Conservation (phyloP, 2,329 filamentous ascomycete species). For the Microdochium paspali region DNA sequence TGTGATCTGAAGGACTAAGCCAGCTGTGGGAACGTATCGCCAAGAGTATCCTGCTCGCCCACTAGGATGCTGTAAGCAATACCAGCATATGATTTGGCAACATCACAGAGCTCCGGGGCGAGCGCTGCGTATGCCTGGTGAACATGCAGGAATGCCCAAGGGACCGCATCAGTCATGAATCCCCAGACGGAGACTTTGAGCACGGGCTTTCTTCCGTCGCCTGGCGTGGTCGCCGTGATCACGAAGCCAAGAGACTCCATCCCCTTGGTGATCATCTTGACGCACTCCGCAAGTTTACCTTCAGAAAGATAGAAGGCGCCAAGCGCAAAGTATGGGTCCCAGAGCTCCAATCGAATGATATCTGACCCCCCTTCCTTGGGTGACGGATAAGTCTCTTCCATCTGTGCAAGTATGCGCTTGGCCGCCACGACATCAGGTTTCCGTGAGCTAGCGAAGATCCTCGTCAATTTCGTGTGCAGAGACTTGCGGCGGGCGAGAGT, state of each 20-base stretch:
- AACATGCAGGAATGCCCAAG: constrained; percentile 8
- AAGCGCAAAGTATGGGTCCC: constrained; percentile 10
- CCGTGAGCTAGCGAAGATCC: not conserved
- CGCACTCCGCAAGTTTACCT: constrained; percentile 2
- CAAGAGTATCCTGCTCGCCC: constrained; percentile 14
- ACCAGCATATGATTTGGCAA: constrained; percentile 8
- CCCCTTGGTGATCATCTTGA: constrained; percentile 11
- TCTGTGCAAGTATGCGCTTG: constrained; percentile 7
- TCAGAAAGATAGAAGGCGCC: constrained; percentile 1
- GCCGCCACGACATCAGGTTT: constrained; percentile 2
- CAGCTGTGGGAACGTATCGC: constrained; percentile 6
- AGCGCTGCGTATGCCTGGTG: constrained; percentile 8
- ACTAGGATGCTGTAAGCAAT: constrained; percentile 13
- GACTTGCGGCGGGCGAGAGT: constrained; percentile 7
- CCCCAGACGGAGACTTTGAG: constrained; percentile 16
- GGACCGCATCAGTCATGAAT: not conserved
- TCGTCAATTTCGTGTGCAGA: constrained; percentile 3
- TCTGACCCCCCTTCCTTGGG: not conserved
- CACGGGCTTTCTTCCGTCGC: not conserved
- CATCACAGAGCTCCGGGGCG: constrained; percentile 11
- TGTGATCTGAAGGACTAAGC: too few relatives aligned
- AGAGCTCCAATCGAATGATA: constrained; percentile 10
- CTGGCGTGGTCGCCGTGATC: constrained; percentile 6
- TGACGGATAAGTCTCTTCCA: constrained; percentile 14
- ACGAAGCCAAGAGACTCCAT: constrained; percentile 16